Percentiles rank a stretch among this genome's conserved stretches.
These are phyloP conservation scores for Westerdykella sp. DNA, from an alignment of 2,329 filamentous ascomycete genomes.

Conservation along the genomic window DNA sequence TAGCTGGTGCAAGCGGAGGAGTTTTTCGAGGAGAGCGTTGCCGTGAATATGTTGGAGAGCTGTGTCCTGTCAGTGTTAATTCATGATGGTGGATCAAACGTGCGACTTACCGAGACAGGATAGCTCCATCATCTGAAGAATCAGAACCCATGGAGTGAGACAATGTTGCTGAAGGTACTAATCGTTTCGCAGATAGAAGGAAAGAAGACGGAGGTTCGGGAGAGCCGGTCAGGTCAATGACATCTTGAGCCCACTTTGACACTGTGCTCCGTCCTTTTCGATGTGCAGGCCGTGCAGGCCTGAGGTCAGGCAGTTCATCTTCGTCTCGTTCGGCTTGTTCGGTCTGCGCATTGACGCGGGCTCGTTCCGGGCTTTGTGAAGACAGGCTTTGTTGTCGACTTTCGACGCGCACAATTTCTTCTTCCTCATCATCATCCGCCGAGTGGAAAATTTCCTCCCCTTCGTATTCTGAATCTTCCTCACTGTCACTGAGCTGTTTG, in stretches of 20 bases:
- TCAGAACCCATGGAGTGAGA: constrained; percentile 27
- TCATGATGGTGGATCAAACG: background rate
- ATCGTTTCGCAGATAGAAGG: constrained; percentile 8
- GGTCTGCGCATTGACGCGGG: background rate
- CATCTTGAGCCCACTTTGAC: constrained; percentile 28
- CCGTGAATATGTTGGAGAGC: constrained; percentile 31
- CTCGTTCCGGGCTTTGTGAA: background rate
- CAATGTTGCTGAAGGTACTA: constrained; percentile 16
- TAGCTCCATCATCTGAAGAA: constrained; percentile 19
- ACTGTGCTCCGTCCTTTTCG: constrained; percentile 22
- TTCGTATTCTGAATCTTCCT: constrained; percentile 1
- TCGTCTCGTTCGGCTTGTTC: constrained; percentile 1
- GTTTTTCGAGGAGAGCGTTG: constrained; percentile 33
- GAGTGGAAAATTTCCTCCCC: background rate
- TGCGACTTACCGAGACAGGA: constrained; percentile 27
- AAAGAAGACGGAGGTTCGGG: constrained; percentile 19
- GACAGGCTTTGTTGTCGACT: background rate
- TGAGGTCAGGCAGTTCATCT: background rate
- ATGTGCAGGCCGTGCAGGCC: constrained; percentile 2
- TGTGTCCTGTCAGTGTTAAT: constrained; percentile 5
- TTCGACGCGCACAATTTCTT: background rate
- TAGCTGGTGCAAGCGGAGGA: constrained; percentile 21
- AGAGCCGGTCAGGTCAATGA: constrained; percentile 28
- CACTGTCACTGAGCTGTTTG: background rate
- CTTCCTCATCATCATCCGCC: background rate